Percentiles rank a stretch among this genome's conserved stretches.
These are phyloP conservation scores for Ustilago trichophora DNA, from an alignment of 1,284 basidiomycete genomes.

Conservation along the genomic window DNA sequence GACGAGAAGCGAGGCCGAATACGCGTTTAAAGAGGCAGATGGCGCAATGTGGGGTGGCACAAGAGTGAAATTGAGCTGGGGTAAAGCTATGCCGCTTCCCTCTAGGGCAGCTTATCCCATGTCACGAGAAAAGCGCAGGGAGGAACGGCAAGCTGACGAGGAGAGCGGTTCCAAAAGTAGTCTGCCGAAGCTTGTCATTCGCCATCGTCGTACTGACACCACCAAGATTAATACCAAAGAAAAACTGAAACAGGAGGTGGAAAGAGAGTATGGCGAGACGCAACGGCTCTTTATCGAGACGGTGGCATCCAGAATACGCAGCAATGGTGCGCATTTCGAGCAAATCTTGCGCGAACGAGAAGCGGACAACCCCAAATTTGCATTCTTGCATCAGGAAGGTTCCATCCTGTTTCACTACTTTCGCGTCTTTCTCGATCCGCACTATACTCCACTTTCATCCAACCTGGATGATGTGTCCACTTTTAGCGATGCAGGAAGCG, in stretches of 20 bases:
- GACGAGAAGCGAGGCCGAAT: conserved; percentile 87
- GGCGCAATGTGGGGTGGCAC: conserved; percentile 91
- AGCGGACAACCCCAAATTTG: conserved; percentile 80
- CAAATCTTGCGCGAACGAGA: conserved; percentile 79
- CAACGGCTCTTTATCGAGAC: conserved; percentile 78
- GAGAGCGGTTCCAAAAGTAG: neutral
- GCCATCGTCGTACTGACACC: conserved; percentile 5
- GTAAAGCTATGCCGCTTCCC: conserved; percentile 88
- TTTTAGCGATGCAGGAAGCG: conserved; percentile 35
- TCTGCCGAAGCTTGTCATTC: conserved; percentile 16
- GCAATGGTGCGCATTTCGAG: conserved; percentile 82
- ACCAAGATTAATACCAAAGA: neutral
- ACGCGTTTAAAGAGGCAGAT: conserved; percentile 83
- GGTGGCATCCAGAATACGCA: conserved; percentile 83
- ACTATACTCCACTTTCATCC: conserved; percentile 68
- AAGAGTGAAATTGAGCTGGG: conserved; percentile 89
- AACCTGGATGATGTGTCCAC: neutral
- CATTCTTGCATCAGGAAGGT: conserved; percentile 73
- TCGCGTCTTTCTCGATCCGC: conserved; percentile 77
- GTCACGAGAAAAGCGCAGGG: neutral
- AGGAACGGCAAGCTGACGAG: no score
- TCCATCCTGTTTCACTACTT: conserved; percentile 75
- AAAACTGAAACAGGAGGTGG: conserved; percentile 1
- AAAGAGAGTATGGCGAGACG: conserved; percentile 2
- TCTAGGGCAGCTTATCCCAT: conserved; percentile 54